These are phyloP conservation scores for Graphium sp. DNA, from an alignment of 2,329 filamentous ascomycete genomes.

Conservation along the genomic window DNA sequence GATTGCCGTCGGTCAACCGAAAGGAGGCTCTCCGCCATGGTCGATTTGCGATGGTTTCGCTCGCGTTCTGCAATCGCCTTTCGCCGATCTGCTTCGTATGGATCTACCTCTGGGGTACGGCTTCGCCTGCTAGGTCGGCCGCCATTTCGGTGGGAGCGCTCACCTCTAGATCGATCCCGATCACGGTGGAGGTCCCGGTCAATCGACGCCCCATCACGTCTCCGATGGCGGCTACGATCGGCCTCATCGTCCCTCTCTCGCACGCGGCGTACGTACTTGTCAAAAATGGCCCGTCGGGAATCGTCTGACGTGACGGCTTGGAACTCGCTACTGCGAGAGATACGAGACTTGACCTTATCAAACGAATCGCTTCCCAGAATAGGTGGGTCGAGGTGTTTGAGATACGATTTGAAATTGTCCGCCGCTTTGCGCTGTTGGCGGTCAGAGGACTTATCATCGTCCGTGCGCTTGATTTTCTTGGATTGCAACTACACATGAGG, in stretches of 20 bases:
- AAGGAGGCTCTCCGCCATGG: constrained; percentile 47
- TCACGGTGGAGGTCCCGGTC: constrained; percentile 41
- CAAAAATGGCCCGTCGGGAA: constrained; percentile 66
- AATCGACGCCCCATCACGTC: constrained; percentile 35
- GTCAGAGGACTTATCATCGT: constrained; percentile 74
- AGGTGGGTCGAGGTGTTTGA: constrained; percentile 83
- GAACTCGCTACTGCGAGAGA: constrained; percentile 74
- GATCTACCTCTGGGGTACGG: constrained; percentile 79
- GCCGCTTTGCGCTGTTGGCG: constrained; percentile 72
- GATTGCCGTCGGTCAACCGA: constrained; percentile 29
- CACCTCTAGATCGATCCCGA: constrained; percentile 38
- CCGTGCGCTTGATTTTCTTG: constrained; percentile 65
- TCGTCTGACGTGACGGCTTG: constrained; percentile 71
- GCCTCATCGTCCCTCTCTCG: constrained; percentile 77
- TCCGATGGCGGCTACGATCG: constrained; percentile 47
- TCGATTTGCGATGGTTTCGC: constrained; percentile 74
- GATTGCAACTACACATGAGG: constrained; percentile 48
- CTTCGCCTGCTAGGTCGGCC: constrained; percentile 46
- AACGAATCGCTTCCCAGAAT: constrained; percentile 66
- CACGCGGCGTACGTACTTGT: constrained; percentile 80
- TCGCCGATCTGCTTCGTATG: constrained; percentile 88
- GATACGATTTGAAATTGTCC: constrained; percentile 67
- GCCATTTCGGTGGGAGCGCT: constrained; percentile 41
- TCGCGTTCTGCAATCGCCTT: constrained; percentile 90
- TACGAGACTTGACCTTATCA: constrained; percentile 67